Conservation (phyloP, 495 filamentous ascomycete species). For the Annulohypoxylon maeteangense region DNA sequence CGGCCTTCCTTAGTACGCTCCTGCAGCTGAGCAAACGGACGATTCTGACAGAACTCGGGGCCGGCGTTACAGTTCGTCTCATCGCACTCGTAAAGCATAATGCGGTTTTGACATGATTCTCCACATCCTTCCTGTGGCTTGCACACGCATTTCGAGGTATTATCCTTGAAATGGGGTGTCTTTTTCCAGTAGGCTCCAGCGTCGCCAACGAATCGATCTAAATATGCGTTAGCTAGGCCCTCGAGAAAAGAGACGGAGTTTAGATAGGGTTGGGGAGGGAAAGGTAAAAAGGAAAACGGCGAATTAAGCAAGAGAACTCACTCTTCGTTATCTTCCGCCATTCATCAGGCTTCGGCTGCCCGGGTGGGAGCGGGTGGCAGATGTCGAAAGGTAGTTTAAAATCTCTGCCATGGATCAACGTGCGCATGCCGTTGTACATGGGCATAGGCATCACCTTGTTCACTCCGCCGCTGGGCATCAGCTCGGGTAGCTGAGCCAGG, state of each 20-base stretch:
- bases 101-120: constrained; percentile 89
- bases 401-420: constrained; percentile 74
- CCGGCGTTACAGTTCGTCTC: constrained; percentile 85
- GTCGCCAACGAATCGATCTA: constrained; percentile 93
- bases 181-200: constrained; percentile 87
- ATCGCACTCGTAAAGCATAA: constrained; percentile 98
- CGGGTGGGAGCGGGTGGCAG: constrained; percentile 83
- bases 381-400: constrained; percentile 91
- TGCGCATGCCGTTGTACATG: constrained; percentile 58
- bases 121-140: constrained; percentile 80
- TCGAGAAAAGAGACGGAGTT: background rate
- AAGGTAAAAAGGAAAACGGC: background rate
- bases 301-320: constrained; percentile 56
- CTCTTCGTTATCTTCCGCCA: constrained; percentile 92
- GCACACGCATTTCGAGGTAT: constrained; percentile 81
- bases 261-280: background rate
- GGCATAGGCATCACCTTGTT: constrained; percentile 59
- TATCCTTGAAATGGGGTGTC: constrained; percentile 75
- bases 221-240: constrained; percentile 17
- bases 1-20: constrained; percentile 79
- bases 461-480: constrained; percentile 49
- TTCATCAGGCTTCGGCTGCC: constrained; percentile 89
- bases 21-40: constrained; percentile 83
- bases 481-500: constrained; percentile 64
- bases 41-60: constrained; percentile 78